Conservation (phyloP, 2,329 filamentous ascomycete genomes). For the Alternaria solani region DNA sequence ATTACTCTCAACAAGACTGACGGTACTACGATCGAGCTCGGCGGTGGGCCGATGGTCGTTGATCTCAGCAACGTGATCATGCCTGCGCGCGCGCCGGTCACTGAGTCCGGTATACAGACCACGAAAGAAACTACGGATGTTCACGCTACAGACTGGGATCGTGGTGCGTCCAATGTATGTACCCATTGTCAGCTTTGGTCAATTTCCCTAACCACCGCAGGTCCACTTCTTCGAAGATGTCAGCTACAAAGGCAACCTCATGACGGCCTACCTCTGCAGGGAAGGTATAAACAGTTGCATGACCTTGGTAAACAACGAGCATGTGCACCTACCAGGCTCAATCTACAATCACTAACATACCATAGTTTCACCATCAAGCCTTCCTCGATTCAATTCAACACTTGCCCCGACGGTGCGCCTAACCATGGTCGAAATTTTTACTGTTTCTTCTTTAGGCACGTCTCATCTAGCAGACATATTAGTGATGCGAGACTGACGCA, state of each 20-base stretch:
- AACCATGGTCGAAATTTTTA: neutral
- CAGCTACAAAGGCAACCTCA: neutral
- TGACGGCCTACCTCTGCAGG: neutral
- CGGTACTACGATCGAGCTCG: neutral
- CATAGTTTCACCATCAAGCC: neutral
- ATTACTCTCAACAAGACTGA: constrained; percentile 2
- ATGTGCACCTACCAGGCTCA: neutral
- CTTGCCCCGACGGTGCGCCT: neutral
- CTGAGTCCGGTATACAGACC: neutral
- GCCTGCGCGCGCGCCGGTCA: neutral
- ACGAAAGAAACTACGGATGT: neutral
- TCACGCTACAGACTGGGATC: neutral
- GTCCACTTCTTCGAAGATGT: neutral
- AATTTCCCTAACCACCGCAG: neutral
- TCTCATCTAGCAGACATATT: neutral
- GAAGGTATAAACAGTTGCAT: neutral
- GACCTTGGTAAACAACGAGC: neutral
- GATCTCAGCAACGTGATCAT: constrained; percentile 6
- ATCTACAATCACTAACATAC: neutral
- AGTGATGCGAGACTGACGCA: neutral
- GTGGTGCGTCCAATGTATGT: neutral
- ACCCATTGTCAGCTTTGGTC: neutral
- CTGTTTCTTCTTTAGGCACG: neutral
- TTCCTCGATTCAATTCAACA: neutral
- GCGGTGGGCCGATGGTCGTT: neutral